Conservation (phyloP, 1,139 yeast genomes). For the Nakaseomyces bracarensis region DNA sequence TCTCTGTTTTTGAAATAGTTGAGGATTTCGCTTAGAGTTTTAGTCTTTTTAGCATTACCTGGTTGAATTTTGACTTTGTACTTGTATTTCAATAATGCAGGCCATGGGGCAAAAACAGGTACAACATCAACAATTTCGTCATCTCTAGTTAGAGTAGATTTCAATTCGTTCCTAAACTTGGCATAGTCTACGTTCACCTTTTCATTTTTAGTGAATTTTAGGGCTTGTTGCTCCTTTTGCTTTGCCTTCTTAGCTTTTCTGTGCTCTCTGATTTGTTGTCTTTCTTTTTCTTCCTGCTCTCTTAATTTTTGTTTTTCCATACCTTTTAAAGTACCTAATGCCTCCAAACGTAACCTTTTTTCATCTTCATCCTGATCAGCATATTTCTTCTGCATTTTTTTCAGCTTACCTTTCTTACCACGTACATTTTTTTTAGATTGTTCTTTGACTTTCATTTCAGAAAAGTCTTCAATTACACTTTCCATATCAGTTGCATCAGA, state of each 20-base stretch:
- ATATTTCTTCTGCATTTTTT: constrained; percentile 75
- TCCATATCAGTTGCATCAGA: neutral
- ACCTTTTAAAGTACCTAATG: constrained; percentile 75
- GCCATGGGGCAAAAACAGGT: constrained; percentile 94
- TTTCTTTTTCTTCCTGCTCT: constrained; percentile 34
- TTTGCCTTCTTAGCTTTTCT: constrained; percentile 37
- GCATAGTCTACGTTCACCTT: constrained; percentile 29
- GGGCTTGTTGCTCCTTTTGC: constrained; percentile 45
- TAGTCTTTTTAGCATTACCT: constrained; percentile 84
- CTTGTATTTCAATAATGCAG: constrained; percentile 61
- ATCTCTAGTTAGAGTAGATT: constrained; percentile 32
- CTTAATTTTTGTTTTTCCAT: constrained; percentile 39
- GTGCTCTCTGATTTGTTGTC: constrained; percentile 33
- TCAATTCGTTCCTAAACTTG: constrained; percentile 34
- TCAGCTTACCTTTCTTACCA: constrained; percentile 77
- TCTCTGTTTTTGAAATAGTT: constrained; percentile 51
- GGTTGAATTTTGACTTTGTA: constrained; percentile 82
- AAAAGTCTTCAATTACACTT: neutral
- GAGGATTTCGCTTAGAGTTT: constrained; percentile 63
- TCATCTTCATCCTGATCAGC: constrained; percentile 92
- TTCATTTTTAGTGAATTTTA: constrained; percentile 38
- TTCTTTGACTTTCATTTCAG: neutral
- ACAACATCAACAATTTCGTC: constrained; percentile 51
- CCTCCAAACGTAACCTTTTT: constrained; percentile 60
- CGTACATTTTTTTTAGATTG: constrained; percentile 40